Evolutionary conservation across 108 stramenopile genomes (phyloP), one percentile per base, ranked within the genome.

Genomic region (Cyclotella cryptica): DNA sequence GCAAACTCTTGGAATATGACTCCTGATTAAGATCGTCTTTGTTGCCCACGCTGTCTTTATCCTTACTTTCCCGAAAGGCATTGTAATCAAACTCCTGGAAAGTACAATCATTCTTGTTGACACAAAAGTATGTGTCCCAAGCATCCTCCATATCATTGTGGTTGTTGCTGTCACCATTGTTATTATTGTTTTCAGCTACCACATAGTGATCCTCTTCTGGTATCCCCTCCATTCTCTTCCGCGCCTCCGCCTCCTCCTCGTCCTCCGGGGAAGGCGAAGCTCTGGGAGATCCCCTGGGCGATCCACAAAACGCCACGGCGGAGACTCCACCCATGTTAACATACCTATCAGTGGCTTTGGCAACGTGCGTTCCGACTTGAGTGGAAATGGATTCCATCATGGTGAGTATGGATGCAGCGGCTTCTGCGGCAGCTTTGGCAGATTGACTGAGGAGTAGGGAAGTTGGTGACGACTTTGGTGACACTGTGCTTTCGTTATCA

Each of bases 361-460:
- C 19, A 26, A 19, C 51, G 2, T 30, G 53, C 8, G 24, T 29
- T 26, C 51, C 51, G 4, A 58, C 10, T n/a, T 51, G 45, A n/a
- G 29, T 3, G 0, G 66, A 43, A 29, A 66, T 24, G 11, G 75
- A 66, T 47, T 66, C 57, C 19, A 75, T 55, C 7, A 45, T 55
- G 11, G 28, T 26, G 24, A 58, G 29, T 15, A 75, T 66, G 26
- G 75, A 51, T 21, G 72, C 28, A 14, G 72, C 72, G 0, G 60
- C 75, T 15, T 67, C 57, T 0, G 66, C 75, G 0, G 73, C 73
- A 18, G 73, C 64, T 44, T 74, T 74, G 51, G 73, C 73, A 19
- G 75, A 47, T 45, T 66, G 65, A 49, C 45, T 66, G 24, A 66
- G 15, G 26, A 49, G 46, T 3, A n/a, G 30, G 0, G 21, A 24